Evolutionary conservation across 345 rosid genomes (phyloP).

Genomic region (Euclidium syriacum): DNA sequence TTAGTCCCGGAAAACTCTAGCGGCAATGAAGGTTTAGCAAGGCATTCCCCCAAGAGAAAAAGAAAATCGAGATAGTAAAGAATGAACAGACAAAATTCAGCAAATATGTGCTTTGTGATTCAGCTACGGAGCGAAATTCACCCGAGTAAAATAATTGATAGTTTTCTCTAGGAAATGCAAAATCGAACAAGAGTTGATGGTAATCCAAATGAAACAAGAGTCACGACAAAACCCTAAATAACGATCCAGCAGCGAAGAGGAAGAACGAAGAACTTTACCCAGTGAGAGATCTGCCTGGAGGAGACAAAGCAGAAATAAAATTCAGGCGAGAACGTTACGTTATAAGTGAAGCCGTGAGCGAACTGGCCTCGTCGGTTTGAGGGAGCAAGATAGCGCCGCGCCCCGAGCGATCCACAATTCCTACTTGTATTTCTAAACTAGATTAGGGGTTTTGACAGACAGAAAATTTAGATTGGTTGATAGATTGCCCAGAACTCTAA

Average conservation of each 20-base stretch:
- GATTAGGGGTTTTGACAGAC: too few species aligned
- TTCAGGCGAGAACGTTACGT: not conserved
- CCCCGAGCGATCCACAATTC: not conserved
- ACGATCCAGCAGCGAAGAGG: not conserved
- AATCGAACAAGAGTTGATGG: not conserved
- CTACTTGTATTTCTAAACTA: not conserved
- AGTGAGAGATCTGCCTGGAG: not conserved
- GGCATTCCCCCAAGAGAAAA: not conserved
- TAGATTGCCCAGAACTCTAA: too few species aligned
- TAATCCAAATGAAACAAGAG: not conserved
- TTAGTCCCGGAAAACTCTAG: not conserved
- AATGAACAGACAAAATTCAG: not conserved
- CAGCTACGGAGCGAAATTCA: not conserved
- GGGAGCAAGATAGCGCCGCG: not conserved
- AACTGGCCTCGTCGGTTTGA: slow-evolving; percentile 7
- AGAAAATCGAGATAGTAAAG: not conserved
- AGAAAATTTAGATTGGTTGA: too few species aligned
- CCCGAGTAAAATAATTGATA: not conserved
- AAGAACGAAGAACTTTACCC: not conserved
- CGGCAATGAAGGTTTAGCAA: not conserved
- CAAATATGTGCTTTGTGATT: not conserved
- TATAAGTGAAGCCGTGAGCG: not conserved
- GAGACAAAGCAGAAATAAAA: not conserved
- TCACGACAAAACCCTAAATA: slow-evolving; percentile 7
- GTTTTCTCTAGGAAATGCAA: not conserved